Base-by-base conservation (phyloP, 2,329 filamentous ascomycete species). In the Neopestalotiopsis sp. region DNA sequence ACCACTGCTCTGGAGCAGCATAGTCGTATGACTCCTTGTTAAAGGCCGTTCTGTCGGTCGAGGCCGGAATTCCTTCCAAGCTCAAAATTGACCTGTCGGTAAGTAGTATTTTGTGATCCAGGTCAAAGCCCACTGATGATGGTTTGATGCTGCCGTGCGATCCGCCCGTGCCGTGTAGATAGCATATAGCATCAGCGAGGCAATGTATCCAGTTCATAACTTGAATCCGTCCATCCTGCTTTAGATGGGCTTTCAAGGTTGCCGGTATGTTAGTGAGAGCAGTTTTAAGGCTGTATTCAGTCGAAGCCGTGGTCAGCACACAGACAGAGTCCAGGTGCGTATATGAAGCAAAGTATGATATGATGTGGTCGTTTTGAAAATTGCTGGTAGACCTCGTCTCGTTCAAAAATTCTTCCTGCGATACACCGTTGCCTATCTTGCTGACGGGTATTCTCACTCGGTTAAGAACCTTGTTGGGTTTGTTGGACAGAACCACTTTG, bases 141-240 rank as follows among this genome's bases (percentile, higher is more conserved):
- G 92, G 92, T 70, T 89, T 89, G 76, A 95, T 93, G 63, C 89
- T 89, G 28, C 88, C 87, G 73, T 94, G 92, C 2, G 87, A 86
- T 30, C 89, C 85, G 1, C 89, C 89, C 62, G 85, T 86, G 71
- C 85, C 85, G 75, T 94, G 92, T 2, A 94, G 80, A 71, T 87
- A 92, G 66, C 90, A 88, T 17, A 94, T 76, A 1, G 91, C 90
- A 76, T 93, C 90, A 56, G 87, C 84, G 4, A 94, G 84, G 76
- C 92, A 94, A 74, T 92, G 89, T 74, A 94, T 88, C 92, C 92
- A 94, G 77, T 92, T 90, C 76, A 93, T 83, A 4, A 94, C 77
- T 17, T 91, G 81, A 60, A 84, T 81, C 42, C 90, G 85, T 32
- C 91, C 84, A 56, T 88, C 85, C 65, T 84, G 82, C 75, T 92